Evolutionary conservation across 495 filamentous ascomycete genomes (phyloP), one percentile per base, ranked within the genome.

Genomic region (Articulospora tetracladia): DNA sequence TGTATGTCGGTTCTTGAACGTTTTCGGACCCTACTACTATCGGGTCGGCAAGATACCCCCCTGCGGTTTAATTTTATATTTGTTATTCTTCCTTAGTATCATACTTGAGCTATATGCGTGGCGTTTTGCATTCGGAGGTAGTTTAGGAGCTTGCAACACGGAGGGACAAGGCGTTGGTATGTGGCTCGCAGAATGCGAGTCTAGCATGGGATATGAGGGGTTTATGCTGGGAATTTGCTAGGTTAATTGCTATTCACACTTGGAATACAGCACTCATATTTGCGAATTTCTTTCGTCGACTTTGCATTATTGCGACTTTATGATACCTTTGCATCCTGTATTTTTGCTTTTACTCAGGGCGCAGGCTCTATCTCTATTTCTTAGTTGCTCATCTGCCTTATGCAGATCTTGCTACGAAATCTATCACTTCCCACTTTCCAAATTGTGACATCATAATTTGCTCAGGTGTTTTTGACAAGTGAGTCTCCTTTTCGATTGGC

Each of bases 61-160:
- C 17, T n/a, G 41, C 34, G 28, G 60, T 58, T 64, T 66, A 30
- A 60, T 52, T 68, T 68, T 57, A 57, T 72, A 68, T 59, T 67
- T 65, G 55, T 57, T 63, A 58, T 68, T 63, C 55, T 39, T 32
- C 57, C 32, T 60, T 67, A 59, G 28, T 56, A 47, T 54, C 65
- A 41, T 62, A 44, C n/a, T 44, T 44, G 10, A 15, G 4, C 57
- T 53, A 19, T 61, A 59, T 59, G 46, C 23, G 17, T n/a, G 61
- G 65, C 54, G 61, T 62, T 62, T 28, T 57, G 65, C 65, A 68
- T 68, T 64, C 26, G 65, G 62, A 64, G 65, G 65, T 64, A 62
- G 65, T 68, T 55, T 60, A 8, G 65, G 58, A 56, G 49, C 59
- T 50, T 25, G 51, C 49, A 59, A 64, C 25, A 56, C 49, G 64